Base-by-base conservation (phyloP, 768 basidiomycete species). In the Scleroderma citrinum region DNA sequence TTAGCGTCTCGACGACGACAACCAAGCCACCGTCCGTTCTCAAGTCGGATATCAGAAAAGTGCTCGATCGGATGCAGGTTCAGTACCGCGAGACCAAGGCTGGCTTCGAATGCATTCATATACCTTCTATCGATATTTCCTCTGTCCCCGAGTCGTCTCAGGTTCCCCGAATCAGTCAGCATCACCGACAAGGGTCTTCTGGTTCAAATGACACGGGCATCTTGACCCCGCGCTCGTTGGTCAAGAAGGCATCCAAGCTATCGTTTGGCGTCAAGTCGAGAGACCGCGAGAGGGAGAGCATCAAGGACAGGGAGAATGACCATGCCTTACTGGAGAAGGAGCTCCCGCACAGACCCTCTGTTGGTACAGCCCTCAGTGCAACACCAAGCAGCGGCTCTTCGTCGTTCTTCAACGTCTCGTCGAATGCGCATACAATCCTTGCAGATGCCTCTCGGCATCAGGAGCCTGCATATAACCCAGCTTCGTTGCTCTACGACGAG, bases 51-150 rank as follows among this genome's bases (percentile, higher is more conserved):
- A 85, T 99, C 55, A 76, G 78, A 43, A 78, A 80, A 12, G 94
- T 96, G 2, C 76, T 98, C 34, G 90, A 94, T 59, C 81, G 94
- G 41, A 92, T 98, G 82, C 92, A 94, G 54, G 87, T 99, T 29
- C 91, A 92, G 66, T 92, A 96, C 63, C 80, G 92, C 35, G 88
- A 92, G 65, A 92, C 81, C 56, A 89, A 85, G 69, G 75, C 82
- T 49, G 96, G 95, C 2, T 98, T 92, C 64, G 95, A 99, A 65
- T 99, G 96, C 70, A 88, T 95, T 20, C 92, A 99, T 64, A 68
- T 89, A 26, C 95, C 95, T 0, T 93, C 91, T 24, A 97, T 98
- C 65, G 93, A 96, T 62, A 69, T 97, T 10, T 76, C 86, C 3
- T 86, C 90, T 13, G 75, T 95, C 12, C 77, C 81, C 10, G 65